Evolutionary conservation across 139 green algal species (phyloP).

Genomic region (Chlorella ohadii): DNA sequence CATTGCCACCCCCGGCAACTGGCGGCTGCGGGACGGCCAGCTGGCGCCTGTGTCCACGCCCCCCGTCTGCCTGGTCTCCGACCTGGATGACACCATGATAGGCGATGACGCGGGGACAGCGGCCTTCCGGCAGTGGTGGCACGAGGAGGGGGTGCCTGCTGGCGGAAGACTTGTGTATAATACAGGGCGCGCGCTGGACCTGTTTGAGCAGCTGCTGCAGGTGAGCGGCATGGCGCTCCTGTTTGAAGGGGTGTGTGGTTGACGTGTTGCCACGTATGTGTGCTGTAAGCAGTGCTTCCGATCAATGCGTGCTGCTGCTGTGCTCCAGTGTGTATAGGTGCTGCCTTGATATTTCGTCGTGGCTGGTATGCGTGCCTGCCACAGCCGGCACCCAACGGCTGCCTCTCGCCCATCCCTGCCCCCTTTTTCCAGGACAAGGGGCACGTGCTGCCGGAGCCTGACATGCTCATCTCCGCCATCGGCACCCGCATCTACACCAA

Average conservation of each 20-base stretch:
- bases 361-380: too few species aligned
- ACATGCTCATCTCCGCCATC: slow-evolving; percentile 83
- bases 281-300: too few species aligned
- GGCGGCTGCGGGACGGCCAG: not conserved
- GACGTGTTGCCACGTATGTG: too few species aligned
- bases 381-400: too few species aligned
- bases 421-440: slow-evolving; percentile 54
- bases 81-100: slow-evolving; percentile 77
- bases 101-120: slow-evolving; percentile 74
- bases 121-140: slow-evolving; percentile 60
- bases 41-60: slow-evolving; percentile 17
- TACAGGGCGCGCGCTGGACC: slow-evolving; percentile 64
- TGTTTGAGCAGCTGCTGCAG: slow-evolving; percentile 59
- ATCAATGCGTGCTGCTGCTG: too few species aligned
- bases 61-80: slow-evolving; percentile 43
- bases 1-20: not conserved
- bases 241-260: too few species aligned
- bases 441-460: slow-evolving; percentile 69
- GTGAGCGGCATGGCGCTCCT: too few species aligned
- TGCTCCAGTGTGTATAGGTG: too few species aligned
- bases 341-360: too few species aligned
- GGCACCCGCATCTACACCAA: slow-evolving; percentile 80
- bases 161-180: slow-evolving; percentile 53
- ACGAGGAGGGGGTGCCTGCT: slow-evolving; percentile 31
- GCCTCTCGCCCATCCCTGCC: too few species aligned